phyloP scores from a whole-genome alignment of 352 stramenopile species.

The Phytophthora pistaciae region DNA sequence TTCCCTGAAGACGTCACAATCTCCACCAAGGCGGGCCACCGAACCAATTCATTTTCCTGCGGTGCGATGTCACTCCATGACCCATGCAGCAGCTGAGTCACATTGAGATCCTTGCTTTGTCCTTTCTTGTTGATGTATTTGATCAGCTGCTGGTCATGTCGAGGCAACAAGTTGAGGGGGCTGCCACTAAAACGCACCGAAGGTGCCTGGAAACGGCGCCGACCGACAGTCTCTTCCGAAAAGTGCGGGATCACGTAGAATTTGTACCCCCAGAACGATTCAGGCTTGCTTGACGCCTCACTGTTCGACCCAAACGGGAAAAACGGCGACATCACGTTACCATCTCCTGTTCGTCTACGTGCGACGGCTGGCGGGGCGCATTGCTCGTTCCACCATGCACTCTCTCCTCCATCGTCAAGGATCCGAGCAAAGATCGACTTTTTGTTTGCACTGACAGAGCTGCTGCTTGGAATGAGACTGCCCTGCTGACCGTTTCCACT shows the following conservation, averaged over 20 bases:
- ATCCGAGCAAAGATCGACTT: neutral
- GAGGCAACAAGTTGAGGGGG: conserved; percentile 27
- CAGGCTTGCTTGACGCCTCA: conserved; percentile 4
- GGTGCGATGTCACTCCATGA: conserved; percentile 75
- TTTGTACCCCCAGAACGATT: conserved; percentile 67
- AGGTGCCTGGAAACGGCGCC: conserved; percentile 55
- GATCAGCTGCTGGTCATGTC: conserved; percentile 73
- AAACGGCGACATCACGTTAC: conserved; percentile 14
- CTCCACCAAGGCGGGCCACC: conserved; percentile 76
- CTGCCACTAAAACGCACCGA: conserved; percentile 32
- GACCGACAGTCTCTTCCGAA: conserved; percentile 54
- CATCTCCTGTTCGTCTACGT: conserved; percentile 37
- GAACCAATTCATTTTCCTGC: conserved; percentile 62
- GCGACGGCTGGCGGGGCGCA: conserved; percentile 37
- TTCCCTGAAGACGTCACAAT: conserved; percentile 46
- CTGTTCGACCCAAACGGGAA: conserved; percentile 35
- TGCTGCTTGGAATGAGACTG: conserved; percentile 2
- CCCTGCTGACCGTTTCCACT: conserved; percentile 43
- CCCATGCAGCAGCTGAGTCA: conserved; percentile 58
- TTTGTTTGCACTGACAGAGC: conserved; percentile 1
- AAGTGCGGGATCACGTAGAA: conserved; percentile 85
- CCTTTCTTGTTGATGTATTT: conserved; percentile 82
- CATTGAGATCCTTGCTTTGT: conserved; percentile 53
- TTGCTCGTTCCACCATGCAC: conserved; percentile 31
- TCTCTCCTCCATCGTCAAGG: conserved; percentile 13